Evolutionary conservation across 176 grass and related monocot genomes (phyloP).

Genomic region (Rhynchospora breviuscula): DNA sequence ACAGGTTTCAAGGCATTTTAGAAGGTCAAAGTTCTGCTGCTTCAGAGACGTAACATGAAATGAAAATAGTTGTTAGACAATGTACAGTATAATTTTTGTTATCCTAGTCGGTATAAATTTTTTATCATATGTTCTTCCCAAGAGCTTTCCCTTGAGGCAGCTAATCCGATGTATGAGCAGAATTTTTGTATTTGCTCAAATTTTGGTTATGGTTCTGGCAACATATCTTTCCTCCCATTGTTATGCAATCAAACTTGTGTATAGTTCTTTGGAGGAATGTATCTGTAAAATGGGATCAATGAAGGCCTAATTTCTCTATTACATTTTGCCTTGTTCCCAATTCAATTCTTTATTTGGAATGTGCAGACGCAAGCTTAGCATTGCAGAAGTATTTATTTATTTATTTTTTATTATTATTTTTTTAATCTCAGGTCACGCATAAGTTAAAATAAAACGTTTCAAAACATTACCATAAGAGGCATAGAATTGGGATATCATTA

Average conservation of each 20-base stretch:
- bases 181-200: constrained; percentile 14
- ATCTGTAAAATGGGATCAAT: background rate
- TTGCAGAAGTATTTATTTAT: background rate
- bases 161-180: constrained; percentile 15
- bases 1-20: constrained; percentile 5
- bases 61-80: constrained; percentile 4
- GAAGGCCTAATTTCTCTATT: background rate
- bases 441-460: background rate
- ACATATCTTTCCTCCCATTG: background rate
- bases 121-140: background rate
- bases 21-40: background rate
- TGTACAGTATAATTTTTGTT: constrained; percentile 19
- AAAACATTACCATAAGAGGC: background rate
- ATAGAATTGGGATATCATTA: background rate
- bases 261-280: background rate
- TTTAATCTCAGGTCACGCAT: background rate
- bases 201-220: constrained; percentile 2
- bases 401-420: too few relatives aligned
- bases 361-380: background rate
- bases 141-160: background rate
- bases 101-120: constrained; percentile 10
- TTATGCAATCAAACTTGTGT: constrained; percentile 5
- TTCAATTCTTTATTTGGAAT: background rate
- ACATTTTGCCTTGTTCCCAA: background rate
- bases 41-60: background rate